Percentiles rank a stretch among this genome's conserved stretches.
These are phyloP conservation scores for Isochrysis galbana DNA, from an alignment of 78 protist species.

Conservation along the genomic window DNA sequence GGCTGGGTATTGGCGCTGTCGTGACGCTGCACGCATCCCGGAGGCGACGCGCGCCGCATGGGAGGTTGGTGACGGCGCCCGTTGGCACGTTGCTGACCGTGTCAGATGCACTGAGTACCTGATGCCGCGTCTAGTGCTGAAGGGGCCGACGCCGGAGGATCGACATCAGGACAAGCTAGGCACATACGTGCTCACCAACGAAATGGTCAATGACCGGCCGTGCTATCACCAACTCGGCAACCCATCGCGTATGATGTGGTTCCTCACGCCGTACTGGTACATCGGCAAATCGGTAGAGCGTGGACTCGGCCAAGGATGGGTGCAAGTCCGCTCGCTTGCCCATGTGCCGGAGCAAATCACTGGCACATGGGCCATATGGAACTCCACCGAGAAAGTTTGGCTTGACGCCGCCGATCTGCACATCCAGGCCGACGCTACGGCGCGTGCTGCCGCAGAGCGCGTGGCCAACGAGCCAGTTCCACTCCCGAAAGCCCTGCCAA, in stretches of 20 bases:
- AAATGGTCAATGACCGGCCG: background rate
- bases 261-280: slow-evolving; percentile 24
- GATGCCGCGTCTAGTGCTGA: background rate
- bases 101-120: background rate
- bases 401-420: background rate
- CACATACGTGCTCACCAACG: background rate
- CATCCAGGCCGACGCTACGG: background rate
- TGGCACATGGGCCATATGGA: background rate
- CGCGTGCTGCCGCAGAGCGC: background rate
- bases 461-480: background rate
- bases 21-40: slow-evolving; percentile 1
- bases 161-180: slow-evolving; percentile 15
- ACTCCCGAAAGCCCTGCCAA: background rate
- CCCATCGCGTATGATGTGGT: slow-evolving; percentile 6
- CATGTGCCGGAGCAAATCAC: slow-evolving; percentile 19
- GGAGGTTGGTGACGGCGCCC: slow-evolving; percentile 1
- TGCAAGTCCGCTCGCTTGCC: slow-evolving; percentile 17
- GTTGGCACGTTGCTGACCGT: background rate
- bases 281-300: background rate
- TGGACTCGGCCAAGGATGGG: slow-evolving; percentile 10
- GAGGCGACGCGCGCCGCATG: background rate
- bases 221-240: slow-evolving; percentile 6
- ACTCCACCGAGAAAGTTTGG: background rate
- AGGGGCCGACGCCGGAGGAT: background rate
- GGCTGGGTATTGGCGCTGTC: background rate